Evolutionary conservation across 1,284 basidiomycete genomes (phyloP).

Genomic region (Ustilago bromivora): DNA sequence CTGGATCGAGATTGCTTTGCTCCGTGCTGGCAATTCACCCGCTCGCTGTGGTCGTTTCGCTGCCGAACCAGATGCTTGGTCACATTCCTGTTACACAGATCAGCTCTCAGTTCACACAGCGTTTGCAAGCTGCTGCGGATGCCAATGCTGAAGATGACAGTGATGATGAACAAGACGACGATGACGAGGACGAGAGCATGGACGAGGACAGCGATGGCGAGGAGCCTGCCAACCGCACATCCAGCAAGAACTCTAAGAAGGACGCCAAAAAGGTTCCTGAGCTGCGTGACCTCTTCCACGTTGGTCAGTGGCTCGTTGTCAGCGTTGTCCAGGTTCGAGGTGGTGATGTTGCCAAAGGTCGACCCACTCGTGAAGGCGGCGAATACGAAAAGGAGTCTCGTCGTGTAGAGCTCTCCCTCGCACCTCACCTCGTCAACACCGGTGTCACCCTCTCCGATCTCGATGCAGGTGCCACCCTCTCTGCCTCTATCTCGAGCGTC

Average conservation of each 20-base stretch:
- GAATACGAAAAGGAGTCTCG: constrained; percentile 65
- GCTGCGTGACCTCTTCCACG: constrained; percentile 77
- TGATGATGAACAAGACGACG: constrained; percentile 70
- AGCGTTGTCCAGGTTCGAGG: constrained; percentile 79
- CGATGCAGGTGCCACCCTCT: constrained; percentile 69
- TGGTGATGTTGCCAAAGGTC: constrained; percentile 75
- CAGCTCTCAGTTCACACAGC: constrained; percentile 82
- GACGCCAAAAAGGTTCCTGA: constrained; percentile 53
- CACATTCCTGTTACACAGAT: constrained; percentile 96
- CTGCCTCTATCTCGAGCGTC: constrained; percentile 75
- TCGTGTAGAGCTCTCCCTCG: constrained; percentile 84
- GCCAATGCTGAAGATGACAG: constrained; percentile 72
- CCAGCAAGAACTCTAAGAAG: constrained; percentile 20
- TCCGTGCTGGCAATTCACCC: constrained; percentile 89
- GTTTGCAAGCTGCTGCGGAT: constrained; percentile 72
- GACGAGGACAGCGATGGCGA: constrained; percentile 70
- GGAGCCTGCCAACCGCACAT: constrained; percentile 21
- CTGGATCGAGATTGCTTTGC: constrained; percentile 87
- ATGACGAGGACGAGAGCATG: constrained; percentile 55
- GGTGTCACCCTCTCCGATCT: constrained; percentile 85
- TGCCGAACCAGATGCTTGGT: constrained; percentile 93
- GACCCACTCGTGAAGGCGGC: constrained; percentile 71
- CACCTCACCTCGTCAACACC: constrained; percentile 86
- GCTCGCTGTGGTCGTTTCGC: constrained; percentile 88
- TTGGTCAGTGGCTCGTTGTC: constrained; percentile 87